Conservation (phyloP, 495 filamentous ascomycete species). For the Lasiosphaeria miniovina region DNA sequence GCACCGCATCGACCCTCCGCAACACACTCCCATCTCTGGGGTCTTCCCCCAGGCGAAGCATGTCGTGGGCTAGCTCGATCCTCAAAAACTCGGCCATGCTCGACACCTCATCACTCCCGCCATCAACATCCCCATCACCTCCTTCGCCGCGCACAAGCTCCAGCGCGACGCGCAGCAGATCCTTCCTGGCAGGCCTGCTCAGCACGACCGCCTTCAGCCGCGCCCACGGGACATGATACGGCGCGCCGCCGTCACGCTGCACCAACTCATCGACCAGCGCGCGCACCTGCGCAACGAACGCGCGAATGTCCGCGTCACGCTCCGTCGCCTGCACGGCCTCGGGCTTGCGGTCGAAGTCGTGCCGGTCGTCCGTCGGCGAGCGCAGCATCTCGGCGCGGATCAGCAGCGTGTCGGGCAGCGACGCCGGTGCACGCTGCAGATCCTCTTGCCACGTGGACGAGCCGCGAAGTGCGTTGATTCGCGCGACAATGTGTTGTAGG, state of each 20-base stretch:
- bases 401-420: background rate
- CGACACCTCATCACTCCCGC: background rate
- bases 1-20: too few relatives aligned
- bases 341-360: background rate
- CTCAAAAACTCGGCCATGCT: slow-evolving; percentile 5
- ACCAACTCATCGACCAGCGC: background rate
- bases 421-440: background rate
- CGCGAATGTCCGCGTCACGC: background rate
- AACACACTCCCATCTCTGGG: background rate
- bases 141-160: background rate
- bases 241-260: background rate
- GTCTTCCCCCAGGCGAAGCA: slow-evolving; percentile 2
- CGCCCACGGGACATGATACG: background rate
- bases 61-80: slow-evolving; percentile 12
- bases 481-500: background rate
- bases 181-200: background rate
- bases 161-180: background rate
- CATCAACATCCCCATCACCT: background rate
- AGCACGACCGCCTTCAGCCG: background rate
- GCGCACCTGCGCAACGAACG: background rate
- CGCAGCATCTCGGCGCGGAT: background rate
- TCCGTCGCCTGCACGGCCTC: background rate
- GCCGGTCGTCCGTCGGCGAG: background rate
- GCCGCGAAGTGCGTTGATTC: background rate
- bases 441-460: background rate